A percentile compares a stretch with the other conserved stretches of the same genome.
Conservation (phyloP, 192 early-diverging fungal species). For the Mortierella claussenii region DNA sequence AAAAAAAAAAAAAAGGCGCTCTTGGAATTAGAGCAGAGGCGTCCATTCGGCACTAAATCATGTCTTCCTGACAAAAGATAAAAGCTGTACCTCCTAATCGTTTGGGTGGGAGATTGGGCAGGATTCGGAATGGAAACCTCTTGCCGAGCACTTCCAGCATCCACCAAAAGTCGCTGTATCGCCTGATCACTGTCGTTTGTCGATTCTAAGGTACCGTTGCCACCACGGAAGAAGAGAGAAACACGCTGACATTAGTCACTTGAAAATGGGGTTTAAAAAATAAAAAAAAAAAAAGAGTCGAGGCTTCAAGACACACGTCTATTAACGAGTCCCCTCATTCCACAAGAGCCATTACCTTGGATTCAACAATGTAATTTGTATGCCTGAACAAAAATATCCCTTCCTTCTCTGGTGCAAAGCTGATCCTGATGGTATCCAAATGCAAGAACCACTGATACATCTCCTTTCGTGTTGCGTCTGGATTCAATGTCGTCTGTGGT, state of each 20-base stretch:
- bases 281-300: background rate
- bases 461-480: conserved; percentile 34
- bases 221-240: no score
- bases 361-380: conserved; percentile 87
- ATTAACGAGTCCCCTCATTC: no score
- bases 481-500: conserved; percentile 22
- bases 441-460: conserved; percentile 66
- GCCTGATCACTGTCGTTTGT: conserved; percentile 70
- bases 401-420: conserved; percentile 61
- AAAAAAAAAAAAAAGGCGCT: background rate
- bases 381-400: conserved; percentile 81
- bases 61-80: no score
- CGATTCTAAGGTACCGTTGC: no score
- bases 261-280: background rate
- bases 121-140: conserved; percentile 84
- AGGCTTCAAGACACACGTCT: background rate
- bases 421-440: conserved; percentile 64
- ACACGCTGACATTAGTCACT: no score
- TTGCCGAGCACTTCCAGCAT: conserved; percentile 80
- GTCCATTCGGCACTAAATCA: no score
- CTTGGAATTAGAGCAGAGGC: no score
- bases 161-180: conserved; percentile 95
- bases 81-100: conserved; percentile 86
- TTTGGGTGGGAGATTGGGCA: conserved; percentile 89
- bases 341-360: no score